Evolutionary conservation across 1,284 basidiomycete genomes (phyloP).

Genomic region (Ceratobasidium sp.): DNA sequence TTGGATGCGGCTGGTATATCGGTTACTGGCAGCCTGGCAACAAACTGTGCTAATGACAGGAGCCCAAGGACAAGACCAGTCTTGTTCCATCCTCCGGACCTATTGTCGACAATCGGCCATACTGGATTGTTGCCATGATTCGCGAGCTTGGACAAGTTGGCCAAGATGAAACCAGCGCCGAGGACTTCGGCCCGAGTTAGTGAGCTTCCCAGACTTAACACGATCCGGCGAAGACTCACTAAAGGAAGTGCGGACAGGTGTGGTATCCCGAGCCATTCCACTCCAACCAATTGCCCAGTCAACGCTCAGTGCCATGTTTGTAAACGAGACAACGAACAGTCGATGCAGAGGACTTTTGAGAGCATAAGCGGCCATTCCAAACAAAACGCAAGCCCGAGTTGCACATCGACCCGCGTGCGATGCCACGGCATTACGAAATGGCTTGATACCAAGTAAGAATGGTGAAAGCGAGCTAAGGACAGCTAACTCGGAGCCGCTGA

Average conservation of each 20-base stretch:
- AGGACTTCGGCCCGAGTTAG: slow-evolving; percentile 60
- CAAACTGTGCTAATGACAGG: slow-evolving; percentile 64
- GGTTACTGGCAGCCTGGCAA: slow-evolving; percentile 53
- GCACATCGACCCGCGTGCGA: slow-evolving; percentile 62
- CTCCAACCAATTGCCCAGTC: slow-evolving; percentile 68
- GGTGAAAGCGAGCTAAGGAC: slow-evolving; percentile 76
- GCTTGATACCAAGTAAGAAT: slow-evolving; percentile 62
- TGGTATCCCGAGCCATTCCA: slow-evolving; percentile 51
- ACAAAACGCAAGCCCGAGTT: slow-evolving; percentile 63
- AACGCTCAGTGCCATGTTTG: slow-evolving; percentile 63
- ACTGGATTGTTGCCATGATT: slow-evolving; percentile 88
- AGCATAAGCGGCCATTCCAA: slow-evolving; percentile 70
- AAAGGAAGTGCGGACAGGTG: slow-evolving; percentile 11
- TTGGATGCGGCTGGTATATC: not conserved
- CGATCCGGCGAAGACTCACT: not conserved
- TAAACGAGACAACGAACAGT: slow-evolving; percentile 67
- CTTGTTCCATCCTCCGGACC: slow-evolving; percentile 78
- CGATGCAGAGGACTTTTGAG: slow-evolving; percentile 66
- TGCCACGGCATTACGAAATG: slow-evolving; percentile 60
- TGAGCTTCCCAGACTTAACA: not conserved
- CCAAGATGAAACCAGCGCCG: slow-evolving; percentile 72
- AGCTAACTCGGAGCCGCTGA: slow-evolving; percentile 77
- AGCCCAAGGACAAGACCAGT: slow-evolving; percentile 66
- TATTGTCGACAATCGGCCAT: slow-evolving; percentile 80
- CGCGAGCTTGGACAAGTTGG: slow-evolving; percentile 78